Evolutionary conservation across 2,329 filamentous ascomycete genomes (phyloP).

Genomic region (Venturia effusa): DNA sequence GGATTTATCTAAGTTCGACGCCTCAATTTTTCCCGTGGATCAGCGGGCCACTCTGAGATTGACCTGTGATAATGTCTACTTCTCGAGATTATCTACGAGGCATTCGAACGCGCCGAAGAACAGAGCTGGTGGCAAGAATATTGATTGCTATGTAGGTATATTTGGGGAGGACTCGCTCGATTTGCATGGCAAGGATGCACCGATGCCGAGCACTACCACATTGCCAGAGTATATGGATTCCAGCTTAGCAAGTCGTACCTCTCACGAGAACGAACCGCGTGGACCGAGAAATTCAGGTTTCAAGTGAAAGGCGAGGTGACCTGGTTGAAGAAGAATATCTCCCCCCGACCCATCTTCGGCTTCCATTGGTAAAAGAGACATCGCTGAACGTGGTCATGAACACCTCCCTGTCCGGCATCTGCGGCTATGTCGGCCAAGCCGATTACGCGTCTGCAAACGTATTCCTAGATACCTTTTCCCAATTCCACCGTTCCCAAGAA

Average conservation of each 20-base stretch:
- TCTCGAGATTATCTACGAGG: not conserved
- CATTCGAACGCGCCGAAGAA: not conserved
- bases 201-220: not conserved
- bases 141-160: not conserved
- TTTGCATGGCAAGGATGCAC: conserved; percentile 19
- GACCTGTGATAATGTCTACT: not conserved
- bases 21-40: not conserved
- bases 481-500: conserved; percentile 15
- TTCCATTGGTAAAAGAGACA: conserved; percentile 20
- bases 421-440: conserved; percentile 15
- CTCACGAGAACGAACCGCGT: conserved; percentile 1
- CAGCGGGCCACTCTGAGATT: not conserved
- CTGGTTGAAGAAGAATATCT: conserved; percentile 17
- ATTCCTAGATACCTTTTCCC: conserved; percentile 21
- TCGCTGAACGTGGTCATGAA: conserved; percentile 14
- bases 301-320: conserved; percentile 16
- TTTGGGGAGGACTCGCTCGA: conserved; percentile 10
- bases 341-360: conserved; percentile 23
- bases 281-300: conserved; percentile 10
- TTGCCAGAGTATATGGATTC: conserved; percentile 13
- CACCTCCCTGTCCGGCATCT: conserved; percentile 15
- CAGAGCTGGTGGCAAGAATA: conserved; percentile 5
- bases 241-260: not conserved
- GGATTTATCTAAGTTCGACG: not conserved
- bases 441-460: conserved; percentile 22